These are phyloP conservation scores for Camellia oleifera DNA, from an alignment of 179 eudicot species.

Conservation along the genomic window DNA sequence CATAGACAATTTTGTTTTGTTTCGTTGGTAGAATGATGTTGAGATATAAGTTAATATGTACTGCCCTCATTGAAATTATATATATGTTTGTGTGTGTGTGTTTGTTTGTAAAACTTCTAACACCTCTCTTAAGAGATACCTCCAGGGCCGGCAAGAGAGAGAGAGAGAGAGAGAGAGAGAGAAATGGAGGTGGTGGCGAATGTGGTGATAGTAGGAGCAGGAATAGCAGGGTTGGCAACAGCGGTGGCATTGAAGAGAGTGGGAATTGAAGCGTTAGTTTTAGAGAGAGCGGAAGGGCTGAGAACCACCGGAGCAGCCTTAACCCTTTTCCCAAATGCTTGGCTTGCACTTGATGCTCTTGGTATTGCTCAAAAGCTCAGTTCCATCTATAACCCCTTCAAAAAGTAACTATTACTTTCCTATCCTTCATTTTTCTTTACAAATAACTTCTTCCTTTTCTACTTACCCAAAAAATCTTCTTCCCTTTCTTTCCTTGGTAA, in stretches of 20 bases:
- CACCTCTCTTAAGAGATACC: no score
- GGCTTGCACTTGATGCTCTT: constrained; percentile 25
- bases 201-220: constrained; percentile 24
- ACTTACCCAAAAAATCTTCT: no score
- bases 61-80: no score
- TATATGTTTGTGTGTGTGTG: no score
- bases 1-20: no score
- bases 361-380: constrained; percentile 21
- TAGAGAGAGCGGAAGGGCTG: constrained; percentile 19
- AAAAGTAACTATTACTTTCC: background rate
- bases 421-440: background rate
- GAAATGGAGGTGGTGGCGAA: constrained; percentile 4
- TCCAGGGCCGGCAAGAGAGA: background rate
- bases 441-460: no score
- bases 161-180: background rate
- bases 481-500: no score
- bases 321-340: constrained; percentile 20
- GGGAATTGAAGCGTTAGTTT: constrained; percentile 16
- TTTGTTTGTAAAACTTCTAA: no score
- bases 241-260: constrained; percentile 14
- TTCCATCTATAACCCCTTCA: background rate
- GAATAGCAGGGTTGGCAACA: constrained; percentile 21
- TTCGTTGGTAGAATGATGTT: no score
- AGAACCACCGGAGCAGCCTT: constrained; percentile 19
- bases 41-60: no score